Base-by-base conservation (phyloP, 495 filamentous ascomycete species). In the Penicillium ucsense region DNA sequence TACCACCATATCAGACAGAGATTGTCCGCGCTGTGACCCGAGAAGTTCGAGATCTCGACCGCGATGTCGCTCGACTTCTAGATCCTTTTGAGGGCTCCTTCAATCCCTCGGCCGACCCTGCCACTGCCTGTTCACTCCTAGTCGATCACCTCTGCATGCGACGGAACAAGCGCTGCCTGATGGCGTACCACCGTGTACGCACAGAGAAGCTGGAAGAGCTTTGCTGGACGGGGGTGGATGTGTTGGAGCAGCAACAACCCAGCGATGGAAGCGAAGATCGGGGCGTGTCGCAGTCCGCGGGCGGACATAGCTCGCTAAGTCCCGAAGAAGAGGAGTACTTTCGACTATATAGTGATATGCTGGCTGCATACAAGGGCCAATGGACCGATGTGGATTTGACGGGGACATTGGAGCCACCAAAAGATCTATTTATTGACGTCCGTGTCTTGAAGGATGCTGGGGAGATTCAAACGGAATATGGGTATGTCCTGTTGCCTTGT, bases 351-450 rank as follows among this genome's bases (percentile, higher is more conserved):
- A 81, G 83, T 44, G 94, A 99, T 59, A 77, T 99, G 58, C 71
- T 99, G 38, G 88, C 92, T 27, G 88, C 89, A 10, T 96, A 94
- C 68, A 99, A 99, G 65, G 94, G 94, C 1, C 89, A 95, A 55
- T 99, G 92, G 91, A 97, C 91, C 27, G 94, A 99, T 66, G 84
- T 99, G 45, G 94, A 99, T 66, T 70, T 99, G 47, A 97, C 92
- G 9, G 94, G 94, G 38, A 90, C 85, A 53, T 74, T 99, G 62
- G 90, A 97, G 60, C 94, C 94, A 33, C 92, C 94, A 31, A 81
- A 78, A 60, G 94, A 99, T 71, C 68, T 99, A 43, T 99, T 99
- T 62, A 94, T 99, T 62, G 94, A 99, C 67, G 94, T 99, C 43
- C 73, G 94, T 46, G 94, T 97, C 44, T 66, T 99, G 51, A 95